phyloP scores from a whole-genome alignment of 2,329 filamentous ascomycete species.

The Colletotrichum aenigma region DNA sequence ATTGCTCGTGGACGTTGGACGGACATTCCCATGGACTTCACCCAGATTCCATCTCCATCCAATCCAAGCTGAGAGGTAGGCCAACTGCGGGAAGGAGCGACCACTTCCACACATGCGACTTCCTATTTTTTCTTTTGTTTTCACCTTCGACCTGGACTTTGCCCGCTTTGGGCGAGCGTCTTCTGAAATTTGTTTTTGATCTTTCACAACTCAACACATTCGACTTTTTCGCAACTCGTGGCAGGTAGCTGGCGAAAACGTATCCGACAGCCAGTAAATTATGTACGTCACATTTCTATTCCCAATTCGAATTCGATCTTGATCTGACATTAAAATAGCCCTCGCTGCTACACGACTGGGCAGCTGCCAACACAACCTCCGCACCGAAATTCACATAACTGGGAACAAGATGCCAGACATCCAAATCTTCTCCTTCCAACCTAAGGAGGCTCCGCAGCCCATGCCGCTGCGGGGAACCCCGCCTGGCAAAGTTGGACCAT shows the following conservation, averaged over 20 bases:
- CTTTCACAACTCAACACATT: background rate
- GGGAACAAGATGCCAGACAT: background rate
- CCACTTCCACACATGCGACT: background rate
- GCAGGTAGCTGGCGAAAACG: background rate
- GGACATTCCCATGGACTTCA: background rate
- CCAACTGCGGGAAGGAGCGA: background rate
- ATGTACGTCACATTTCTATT: background rate
- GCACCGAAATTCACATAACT: too few relatives aligned
- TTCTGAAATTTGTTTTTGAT: background rate
- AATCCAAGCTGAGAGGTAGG: background rate
- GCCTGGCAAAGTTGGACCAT: background rate
- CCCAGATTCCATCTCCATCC: background rate
- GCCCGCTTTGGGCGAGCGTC: background rate
- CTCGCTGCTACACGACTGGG: background rate
- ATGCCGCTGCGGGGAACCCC: background rate
- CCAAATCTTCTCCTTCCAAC: background rate
- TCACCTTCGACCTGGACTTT: background rate
- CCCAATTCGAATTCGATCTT: background rate
- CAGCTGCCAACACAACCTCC: background rate
- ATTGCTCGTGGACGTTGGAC: background rate
- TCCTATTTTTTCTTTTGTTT: background rate
- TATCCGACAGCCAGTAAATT: rapidly evolving
- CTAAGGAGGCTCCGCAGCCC: background rate
- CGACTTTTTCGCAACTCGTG: background rate
- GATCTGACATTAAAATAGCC: background rate